These are phyloP conservation scores for Podaxis sp. DNA, from an alignment of 768 basidiomycete species.

Conservation along the genomic window DNA sequence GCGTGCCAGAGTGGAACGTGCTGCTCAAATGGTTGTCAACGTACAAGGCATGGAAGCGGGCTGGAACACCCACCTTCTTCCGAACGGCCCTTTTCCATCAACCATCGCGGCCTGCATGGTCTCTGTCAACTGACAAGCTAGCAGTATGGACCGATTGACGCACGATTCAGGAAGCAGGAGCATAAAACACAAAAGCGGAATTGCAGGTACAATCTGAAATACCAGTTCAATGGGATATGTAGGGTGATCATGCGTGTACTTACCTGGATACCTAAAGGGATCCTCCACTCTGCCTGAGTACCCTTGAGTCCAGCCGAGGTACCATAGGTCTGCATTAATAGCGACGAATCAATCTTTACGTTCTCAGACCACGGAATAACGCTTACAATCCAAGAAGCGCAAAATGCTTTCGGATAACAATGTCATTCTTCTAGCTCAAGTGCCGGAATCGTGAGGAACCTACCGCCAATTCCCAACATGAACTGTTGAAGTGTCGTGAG, in stretches of 20 bases:
- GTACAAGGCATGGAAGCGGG: background rate
- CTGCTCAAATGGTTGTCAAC: conserved; percentile 17
- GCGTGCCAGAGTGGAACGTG: conserved; percentile 42
- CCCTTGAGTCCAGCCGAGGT: conserved; percentile 38
- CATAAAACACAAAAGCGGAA: conserved; percentile 52
- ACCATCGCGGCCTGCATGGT: conserved; percentile 41
- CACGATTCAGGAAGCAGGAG: conserved; percentile 52
- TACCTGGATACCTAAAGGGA: conserved; percentile 47
- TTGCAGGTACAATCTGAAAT: conserved; percentile 39
- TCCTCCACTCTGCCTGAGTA: conserved; percentile 45
- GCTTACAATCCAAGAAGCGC: conserved; percentile 47
- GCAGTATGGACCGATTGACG: conserved; percentile 15
- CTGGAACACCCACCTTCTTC: conserved; percentile 37
- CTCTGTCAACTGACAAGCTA: background rate
- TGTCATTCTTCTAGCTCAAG: background rate
- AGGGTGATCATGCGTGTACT: background rate
- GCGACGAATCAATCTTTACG: background rate
- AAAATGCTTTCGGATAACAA: conserved; percentile 31
- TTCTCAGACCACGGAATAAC: background rate
- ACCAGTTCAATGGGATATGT: background rate
- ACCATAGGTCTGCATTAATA: conserved; percentile 34
- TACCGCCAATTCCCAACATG: conserved; percentile 50
- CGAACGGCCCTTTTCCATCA: conserved; percentile 49
- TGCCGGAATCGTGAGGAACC: background rate
- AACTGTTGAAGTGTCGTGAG: conserved; percentile 55